Evolutionary conservation across 108 stramenopile genomes (phyloP).

Genomic region (Cyclotella sp.): DNA sequence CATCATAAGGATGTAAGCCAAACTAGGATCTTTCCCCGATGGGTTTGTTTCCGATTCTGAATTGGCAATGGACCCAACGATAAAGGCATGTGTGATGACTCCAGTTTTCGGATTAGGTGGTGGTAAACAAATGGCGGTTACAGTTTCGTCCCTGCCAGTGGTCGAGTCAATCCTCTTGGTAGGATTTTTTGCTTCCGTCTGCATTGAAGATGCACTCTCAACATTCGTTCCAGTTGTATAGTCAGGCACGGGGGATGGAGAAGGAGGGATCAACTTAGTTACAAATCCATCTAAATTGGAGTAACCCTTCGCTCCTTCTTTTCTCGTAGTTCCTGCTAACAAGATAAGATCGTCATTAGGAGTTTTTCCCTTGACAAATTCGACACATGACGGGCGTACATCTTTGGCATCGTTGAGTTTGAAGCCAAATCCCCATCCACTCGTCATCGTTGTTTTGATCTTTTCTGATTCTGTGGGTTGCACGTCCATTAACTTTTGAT

Average conservation of each 20-base stretch:
- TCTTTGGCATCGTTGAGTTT: constrained; percentile 52
- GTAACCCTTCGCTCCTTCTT: constrained; percentile 22
- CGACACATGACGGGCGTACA: constrained; percentile 42
- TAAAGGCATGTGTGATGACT: constrained; percentile 40
- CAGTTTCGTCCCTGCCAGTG: constrained; percentile 49
- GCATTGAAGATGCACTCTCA: constrained; percentile 19
- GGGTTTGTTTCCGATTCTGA: constrained; percentile 7
- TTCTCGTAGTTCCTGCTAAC: constrained; percentile 46
- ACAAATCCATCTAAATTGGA: constrained; percentile 50
- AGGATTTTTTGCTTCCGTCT: constrained; percentile 36
- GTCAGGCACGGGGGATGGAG: constrained; percentile 41
- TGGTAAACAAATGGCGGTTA: constrained; percentile 41
- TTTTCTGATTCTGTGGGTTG: constrained; percentile 29
- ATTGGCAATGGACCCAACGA: constrained; percentile 45
- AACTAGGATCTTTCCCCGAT: constrained; percentile 24
- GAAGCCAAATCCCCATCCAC: constrained; percentile 56
- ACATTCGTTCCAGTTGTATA: constrained; percentile 18
- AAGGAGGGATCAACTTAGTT: constrained; percentile 46
- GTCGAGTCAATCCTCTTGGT: constrained; percentile 54
- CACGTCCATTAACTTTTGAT: constrained; percentile 34
- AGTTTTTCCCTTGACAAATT: constrained; percentile 45
- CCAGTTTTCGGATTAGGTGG: constrained; percentile 37
- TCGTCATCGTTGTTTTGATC: constrained; percentile 36
- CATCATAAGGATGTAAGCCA: constrained; percentile 50
- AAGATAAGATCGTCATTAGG: constrained; percentile 48